Conservation (phyloP, 2,329 filamentous ascomycete species). For the Domatiomyces globalis region DNA sequence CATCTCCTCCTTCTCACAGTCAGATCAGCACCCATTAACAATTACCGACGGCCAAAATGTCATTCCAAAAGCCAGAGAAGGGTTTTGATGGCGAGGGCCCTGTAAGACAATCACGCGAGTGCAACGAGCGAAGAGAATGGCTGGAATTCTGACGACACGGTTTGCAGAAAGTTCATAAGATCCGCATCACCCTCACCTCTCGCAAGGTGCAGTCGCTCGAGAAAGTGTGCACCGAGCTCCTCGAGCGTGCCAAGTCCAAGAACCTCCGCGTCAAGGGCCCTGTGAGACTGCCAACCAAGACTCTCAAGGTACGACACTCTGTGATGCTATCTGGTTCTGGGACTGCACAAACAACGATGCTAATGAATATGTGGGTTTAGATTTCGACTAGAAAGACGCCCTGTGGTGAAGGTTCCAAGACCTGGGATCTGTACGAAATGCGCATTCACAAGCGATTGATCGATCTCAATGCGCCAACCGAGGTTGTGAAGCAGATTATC, state of each 20-base stretch:
- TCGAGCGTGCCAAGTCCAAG: slow-evolving; percentile 97
- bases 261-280: slow-evolving; percentile 96
- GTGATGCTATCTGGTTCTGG: background rate
- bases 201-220: slow-evolving; percentile 92
- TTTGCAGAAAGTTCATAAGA: slow-evolving; percentile 78
- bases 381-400: slow-evolving; percentile 98
- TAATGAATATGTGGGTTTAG: background rate
- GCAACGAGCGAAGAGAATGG: background rate
- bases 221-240: slow-evolving; percentile 96
- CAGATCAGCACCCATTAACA: slow-evolving; percentile 21
- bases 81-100: slow-evolving; percentile 72
- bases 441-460: slow-evolving; percentile 98
- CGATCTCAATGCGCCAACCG: slow-evolving; percentile 91
- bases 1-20: slow-evolving; percentile 7
- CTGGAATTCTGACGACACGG: slow-evolving; percentile 1
- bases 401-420: slow-evolving; percentile 99
- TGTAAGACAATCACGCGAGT: slow-evolving; percentile 36
- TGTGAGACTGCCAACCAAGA: slow-evolving; percentile 95
- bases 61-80: slow-evolving; percentile 92
- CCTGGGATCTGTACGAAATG: slow-evolving; percentile 98
- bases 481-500: slow-evolving; percentile 47
- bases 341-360: background rate
- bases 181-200: slow-evolving; percentile 92
- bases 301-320: slow-evolving; percentile 47
- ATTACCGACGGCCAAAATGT: slow-evolving; percentile 50